Evolutionary conservation across 345 rosid species (phyloP).

Genomic region (Pugionium cornutum): DNA sequence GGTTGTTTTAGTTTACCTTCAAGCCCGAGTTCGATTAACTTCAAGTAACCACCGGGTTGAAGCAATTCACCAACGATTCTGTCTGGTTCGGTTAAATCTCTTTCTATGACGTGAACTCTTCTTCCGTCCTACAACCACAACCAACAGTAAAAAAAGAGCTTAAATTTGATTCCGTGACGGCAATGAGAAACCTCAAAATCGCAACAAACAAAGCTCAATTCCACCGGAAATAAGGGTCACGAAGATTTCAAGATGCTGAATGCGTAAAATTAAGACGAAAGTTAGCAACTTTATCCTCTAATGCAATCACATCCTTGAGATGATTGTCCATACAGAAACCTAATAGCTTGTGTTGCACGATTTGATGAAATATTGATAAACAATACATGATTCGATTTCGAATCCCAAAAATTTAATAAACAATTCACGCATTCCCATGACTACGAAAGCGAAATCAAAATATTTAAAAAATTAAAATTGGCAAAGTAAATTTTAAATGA

Average conservation of each 20-base stretch:
- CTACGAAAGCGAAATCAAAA: not conserved
- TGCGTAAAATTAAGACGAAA: not conserved
- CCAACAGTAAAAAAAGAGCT: not conserved
- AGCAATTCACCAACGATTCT: slow-evolving; percentile 55
- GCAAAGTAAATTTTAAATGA: not conserved
- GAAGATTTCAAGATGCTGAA: not conserved
- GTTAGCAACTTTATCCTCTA: not conserved
- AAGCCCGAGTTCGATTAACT: slow-evolving; percentile 51
- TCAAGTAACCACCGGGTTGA: slow-evolving; percentile 60
- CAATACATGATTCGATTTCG: not conserved
- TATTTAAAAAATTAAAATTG: not conserved
- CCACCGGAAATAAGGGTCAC: slow-evolving; percentile 2
- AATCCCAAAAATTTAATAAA: not conserved
- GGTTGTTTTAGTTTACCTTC: slow-evolving; percentile 38
- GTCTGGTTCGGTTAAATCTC: slow-evolving; percentile 55
- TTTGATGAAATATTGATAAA: not conserved
- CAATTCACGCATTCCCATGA: not conserved
- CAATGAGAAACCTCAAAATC: not conserved
- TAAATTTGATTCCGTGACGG: slow-evolving; percentile 23
- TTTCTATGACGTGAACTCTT: slow-evolving; percentile 54
- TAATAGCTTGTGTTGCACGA: slow-evolving; percentile 37
- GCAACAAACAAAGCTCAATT: slow-evolving; percentile 14
- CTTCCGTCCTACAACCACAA: slow-evolving; percentile 48
- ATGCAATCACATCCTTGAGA: not conserved
- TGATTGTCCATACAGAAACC: slow-evolving; percentile 1